Conservation (phyloP, 75 land plant species). For the Cunninghamia lanceolata region DNA sequence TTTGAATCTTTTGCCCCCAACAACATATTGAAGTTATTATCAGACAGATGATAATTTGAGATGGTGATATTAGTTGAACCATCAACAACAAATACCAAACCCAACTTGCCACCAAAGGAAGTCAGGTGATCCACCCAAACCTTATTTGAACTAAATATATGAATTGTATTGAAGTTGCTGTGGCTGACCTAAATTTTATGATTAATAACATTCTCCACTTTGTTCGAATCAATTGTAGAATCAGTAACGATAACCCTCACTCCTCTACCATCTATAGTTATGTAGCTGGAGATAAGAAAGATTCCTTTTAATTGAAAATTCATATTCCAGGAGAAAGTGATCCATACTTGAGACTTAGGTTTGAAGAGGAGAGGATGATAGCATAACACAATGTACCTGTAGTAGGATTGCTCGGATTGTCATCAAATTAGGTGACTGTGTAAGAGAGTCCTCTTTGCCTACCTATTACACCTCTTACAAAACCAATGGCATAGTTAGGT, state of each 20-base stretch:
- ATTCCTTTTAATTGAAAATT: slow-evolving; percentile 15
- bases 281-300: slow-evolving; percentile 26
- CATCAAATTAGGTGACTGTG: slow-evolving; percentile 21
- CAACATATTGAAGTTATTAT: slow-evolving; percentile 38
- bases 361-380: background rate
- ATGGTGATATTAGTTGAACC: slow-evolving; percentile 47
- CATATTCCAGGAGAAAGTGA: slow-evolving; percentile 24
- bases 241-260: slow-evolving; percentile 18
- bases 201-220: slow-evolving; percentile 27
- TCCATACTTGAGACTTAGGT: slow-evolving; percentile 27
- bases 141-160: slow-evolving; percentile 16
- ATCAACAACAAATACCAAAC: slow-evolving; percentile 22
- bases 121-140: slow-evolving; percentile 46
- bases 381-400: slow-evolving; percentile 37
- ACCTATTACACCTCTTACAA: slow-evolving; percentile 23
- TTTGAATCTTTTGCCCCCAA: slow-evolving; percentile 35
- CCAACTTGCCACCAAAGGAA: slow-evolving; percentile 28
- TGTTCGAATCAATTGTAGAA: slow-evolving; percentile 13
- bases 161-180: slow-evolving; percentile 31
- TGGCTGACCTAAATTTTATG: slow-evolving; percentile 31
- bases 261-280: slow-evolving; percentile 43
- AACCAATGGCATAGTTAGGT: slow-evolving; percentile 17
- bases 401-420: slow-evolving; percentile 16
- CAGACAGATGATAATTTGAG: slow-evolving; percentile 28
- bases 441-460: slow-evolving; percentile 24